Evolutionary conservation across 2,329 filamentous ascomycete genomes (phyloP).

Genomic region (Neonectria neomacrospora): DNA sequence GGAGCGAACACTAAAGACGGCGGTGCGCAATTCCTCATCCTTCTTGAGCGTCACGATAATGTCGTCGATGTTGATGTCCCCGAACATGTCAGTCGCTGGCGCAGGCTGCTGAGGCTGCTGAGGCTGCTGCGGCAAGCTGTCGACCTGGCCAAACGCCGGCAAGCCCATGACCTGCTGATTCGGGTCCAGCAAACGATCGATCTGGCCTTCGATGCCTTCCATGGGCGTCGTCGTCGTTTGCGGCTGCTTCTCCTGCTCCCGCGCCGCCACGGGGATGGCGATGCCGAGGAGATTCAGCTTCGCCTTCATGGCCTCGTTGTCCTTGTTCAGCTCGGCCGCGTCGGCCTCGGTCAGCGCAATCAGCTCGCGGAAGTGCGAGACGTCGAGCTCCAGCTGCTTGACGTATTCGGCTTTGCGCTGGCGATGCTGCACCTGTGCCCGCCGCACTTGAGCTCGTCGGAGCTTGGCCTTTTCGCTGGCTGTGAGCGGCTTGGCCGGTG

Average conservation of each 20-base stretch:
- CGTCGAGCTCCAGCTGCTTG: conserved; percentile 64
- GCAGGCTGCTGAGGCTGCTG: conserved; percentile 3
- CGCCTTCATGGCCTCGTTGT: conserved; percentile 58
- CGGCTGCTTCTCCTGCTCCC: background rate
- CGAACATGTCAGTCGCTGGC: conserved; percentile 45
- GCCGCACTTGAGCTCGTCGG: conserved; percentile 63
- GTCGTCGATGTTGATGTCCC: conserved; percentile 51
- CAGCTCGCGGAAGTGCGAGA: conserved; percentile 58
- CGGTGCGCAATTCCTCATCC: conserved; percentile 54
- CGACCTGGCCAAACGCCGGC: conserved; percentile 6
- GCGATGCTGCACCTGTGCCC: conserved; percentile 65
- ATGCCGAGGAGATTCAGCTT: conserved; percentile 47
- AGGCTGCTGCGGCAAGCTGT: background rate
- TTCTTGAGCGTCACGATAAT: conserved; percentile 56
- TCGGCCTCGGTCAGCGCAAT: conserved; percentile 58
- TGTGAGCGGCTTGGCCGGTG: conserved; percentile 33
- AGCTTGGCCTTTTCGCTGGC: conserved; percentile 56
- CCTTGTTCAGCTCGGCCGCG: conserved; percentile 47
- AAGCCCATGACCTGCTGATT: conserved; percentile 9
- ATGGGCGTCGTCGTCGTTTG: background rate
- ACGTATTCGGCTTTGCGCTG: conserved; percentile 67
- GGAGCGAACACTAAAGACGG: conserved; percentile 56
- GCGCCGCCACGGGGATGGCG: conserved; percentile 17
- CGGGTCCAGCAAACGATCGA: conserved; percentile 33
- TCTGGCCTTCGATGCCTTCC: conserved; percentile 29